Conservation (phyloP, 768 basidiomycete genomes). For the Thelephora ganbajun region DNA sequence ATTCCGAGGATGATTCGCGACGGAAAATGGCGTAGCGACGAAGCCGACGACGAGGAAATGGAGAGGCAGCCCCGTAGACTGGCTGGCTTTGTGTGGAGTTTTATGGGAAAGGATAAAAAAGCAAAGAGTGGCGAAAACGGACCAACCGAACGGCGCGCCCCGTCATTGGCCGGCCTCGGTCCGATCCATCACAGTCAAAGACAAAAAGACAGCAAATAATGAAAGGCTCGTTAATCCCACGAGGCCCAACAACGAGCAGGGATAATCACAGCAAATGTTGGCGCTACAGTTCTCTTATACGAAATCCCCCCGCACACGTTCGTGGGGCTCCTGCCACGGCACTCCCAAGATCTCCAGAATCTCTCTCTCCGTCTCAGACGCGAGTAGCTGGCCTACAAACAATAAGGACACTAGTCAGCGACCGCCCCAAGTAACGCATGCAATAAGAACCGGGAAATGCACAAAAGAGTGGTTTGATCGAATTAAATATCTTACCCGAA, state of each 20-base stretch:
- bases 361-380: slow-evolving; percentile 75
- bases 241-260: neutral
- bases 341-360: slow-evolving; percentile 71
- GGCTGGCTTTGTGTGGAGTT: neutral
- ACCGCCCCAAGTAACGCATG: neutral
- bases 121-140: neutral
- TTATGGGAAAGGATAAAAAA: neutral
- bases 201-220: too few relatives aligned
- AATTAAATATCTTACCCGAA: slow-evolving; percentile 28
- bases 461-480: slow-evolving; percentile 1
- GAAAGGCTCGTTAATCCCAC: too few relatives aligned
- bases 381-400: slow-evolving; percentile 45
- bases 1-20: neutral
- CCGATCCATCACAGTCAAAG: too few relatives aligned
- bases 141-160: neutral
- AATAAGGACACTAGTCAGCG: slow-evolving; percentile 1
- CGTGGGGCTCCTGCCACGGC: slow-evolving; percentile 74
- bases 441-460: neutral
- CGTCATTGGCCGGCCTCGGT: too few relatives aligned
- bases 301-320: slow-evolving; percentile 37
- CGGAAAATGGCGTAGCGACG: neutral
- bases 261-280: neutral
- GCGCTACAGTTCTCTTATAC: neutral
- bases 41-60: neutral
- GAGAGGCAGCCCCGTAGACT: neutral